These are phyloP conservation scores for Ceratonia siliqua DNA, from an alignment of 306 rosid species.

Conservation along the genomic window DNA sequence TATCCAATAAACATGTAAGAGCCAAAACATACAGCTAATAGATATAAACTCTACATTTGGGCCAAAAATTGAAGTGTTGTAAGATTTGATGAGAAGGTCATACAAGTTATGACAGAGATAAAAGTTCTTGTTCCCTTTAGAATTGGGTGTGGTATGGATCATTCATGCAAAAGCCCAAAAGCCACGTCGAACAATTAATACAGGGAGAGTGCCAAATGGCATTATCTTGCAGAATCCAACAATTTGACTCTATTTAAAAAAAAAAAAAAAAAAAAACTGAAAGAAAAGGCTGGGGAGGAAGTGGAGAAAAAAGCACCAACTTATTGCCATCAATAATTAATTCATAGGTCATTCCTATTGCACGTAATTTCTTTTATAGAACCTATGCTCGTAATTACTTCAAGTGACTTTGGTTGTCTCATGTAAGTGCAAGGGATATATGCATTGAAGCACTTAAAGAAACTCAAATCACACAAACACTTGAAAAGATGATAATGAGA, in stretches of 20 bases:
- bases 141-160: neutral
- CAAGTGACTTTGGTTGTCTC: conserved; percentile 15
- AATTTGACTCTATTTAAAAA: neutral
- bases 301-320: neutral
- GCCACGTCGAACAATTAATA: neutral
- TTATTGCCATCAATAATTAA: neutral
- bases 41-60: conserved; percentile 8
- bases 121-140: conserved; percentile 12
- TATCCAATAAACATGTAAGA: conserved; percentile 37
- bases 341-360: neutral
- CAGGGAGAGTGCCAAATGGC: neutral
- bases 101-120: neutral
- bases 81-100: conserved; percentile 22
- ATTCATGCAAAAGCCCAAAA: conserved; percentile 11
- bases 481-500: conserved; percentile 21
- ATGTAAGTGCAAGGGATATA: conserved; percentile 17
- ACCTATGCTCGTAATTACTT: neutral
- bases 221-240: neutral
- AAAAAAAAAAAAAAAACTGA: neutral
- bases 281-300: neutral
- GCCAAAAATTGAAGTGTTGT: conserved; percentile 11
- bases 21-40: conserved; percentile 17
- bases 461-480: conserved; percentile 23
- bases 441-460: neutral
- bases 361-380: neutral